Conservation (phyloP, 805 yeast genomes). For the Wickerhamiella dianesei region DNA sequence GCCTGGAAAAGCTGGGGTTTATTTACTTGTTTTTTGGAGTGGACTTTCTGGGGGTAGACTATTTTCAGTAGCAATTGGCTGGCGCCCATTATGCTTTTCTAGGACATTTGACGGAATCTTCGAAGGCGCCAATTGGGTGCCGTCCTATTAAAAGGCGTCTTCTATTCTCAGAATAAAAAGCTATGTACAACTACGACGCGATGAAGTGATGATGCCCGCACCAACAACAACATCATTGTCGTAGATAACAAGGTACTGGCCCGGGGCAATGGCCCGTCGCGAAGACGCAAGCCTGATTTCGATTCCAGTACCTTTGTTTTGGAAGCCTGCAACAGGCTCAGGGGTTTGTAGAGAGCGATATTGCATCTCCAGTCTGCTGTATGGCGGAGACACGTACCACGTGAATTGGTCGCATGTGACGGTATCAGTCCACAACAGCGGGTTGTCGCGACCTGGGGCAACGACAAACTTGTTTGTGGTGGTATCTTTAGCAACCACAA, state of each 20-base stretch:
- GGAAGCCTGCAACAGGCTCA: conserved; percentile 24
- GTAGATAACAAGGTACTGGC: conserved; percentile 73
- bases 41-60: no score
- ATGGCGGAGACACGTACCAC: conserved; percentile 31
- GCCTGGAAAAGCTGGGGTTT: background rate
- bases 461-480: conserved; percentile 63
- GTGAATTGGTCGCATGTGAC: conserved; percentile 36
- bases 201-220: conserved; percentile 11
- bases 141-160: background rate
- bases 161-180: background rate
- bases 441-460: conserved; percentile 54
- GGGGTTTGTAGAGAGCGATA: conserved; percentile 64
- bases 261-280: conserved; percentile 74
- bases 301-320: conserved; percentile 17
- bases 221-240: conserved; percentile 56
- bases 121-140: background rate
- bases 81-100: no score
- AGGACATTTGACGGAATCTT: background rate
- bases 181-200: background rate
- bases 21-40: no score
- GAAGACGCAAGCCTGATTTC: conserved; percentile 31
- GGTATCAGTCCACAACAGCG: conserved; percentile 35
- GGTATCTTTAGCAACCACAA: conserved; percentile 55
- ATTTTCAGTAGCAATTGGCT: no score
- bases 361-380: conserved; percentile 36